phyloP scores from a whole-genome alignment of 2,329 filamentous ascomycete species.

The Microthyrium microscopicum region DNA sequence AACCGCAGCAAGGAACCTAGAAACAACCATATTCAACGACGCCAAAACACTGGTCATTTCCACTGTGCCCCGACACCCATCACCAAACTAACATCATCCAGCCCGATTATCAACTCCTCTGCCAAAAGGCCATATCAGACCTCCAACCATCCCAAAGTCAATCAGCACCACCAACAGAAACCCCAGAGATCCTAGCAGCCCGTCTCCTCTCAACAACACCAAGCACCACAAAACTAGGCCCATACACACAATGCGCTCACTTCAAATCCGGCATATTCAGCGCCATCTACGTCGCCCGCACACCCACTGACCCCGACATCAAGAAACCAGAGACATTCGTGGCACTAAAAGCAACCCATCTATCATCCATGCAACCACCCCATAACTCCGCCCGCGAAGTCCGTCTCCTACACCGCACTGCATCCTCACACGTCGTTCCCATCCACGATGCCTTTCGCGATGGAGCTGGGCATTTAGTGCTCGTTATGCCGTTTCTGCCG shows the following conservation, averaged over 20 bases:
- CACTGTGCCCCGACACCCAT: too few species aligned
- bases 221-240: too few species aligned
- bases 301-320: constrained; percentile 4
- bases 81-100: constrained; percentile 8
- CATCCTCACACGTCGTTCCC: constrained; percentile 42
- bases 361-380: constrained; percentile 55
- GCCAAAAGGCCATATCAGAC: constrained; percentile 3
- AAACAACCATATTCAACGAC: constrained; percentile 1
- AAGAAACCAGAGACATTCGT: constrained; percentile 23
- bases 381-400: constrained; percentile 72
- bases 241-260: neutral
- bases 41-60: constrained; percentile 3
- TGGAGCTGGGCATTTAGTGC: constrained; percentile 54
- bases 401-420: constrained; percentile 48
- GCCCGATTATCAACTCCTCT: constrained; percentile 18
- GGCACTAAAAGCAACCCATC: constrained; percentile 75
- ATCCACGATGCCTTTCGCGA: constrained; percentile 52
- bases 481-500: constrained; percentile 74
- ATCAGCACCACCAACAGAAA: too few species aligned
- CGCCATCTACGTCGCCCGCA: neutral
- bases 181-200: constrained; percentile 10
- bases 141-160: too few species aligned
- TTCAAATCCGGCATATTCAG: neutral
- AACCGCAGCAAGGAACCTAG: constrained; percentile 1
- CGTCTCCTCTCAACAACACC: neutral